Percentiles rank a stretch among this genome's conserved stretches.
These are phyloP conservation scores for Scorias spongiosa DNA, from an alignment of 2,329 filamentous ascomycete genomes.

Conservation along the genomic window DNA sequence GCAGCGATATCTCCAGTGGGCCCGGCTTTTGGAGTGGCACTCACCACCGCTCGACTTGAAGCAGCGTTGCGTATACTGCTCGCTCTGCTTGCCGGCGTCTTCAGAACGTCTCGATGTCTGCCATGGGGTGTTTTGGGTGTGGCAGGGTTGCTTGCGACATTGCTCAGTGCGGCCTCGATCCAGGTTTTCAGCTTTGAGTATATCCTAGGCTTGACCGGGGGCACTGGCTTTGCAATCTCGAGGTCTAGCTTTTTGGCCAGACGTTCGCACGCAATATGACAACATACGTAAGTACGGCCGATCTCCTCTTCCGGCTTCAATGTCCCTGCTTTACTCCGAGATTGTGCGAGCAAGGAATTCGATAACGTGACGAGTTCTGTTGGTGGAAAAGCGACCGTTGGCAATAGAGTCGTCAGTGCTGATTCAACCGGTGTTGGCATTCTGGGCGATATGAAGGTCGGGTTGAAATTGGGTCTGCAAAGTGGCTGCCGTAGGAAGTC, in stretches of 20 bases:
- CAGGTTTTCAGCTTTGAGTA: constrained; percentile 77
- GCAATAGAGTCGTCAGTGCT: constrained; percentile 57
- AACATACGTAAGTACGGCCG: constrained; percentile 69
- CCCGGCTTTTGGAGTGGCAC: not conserved
- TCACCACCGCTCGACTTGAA: not conserved
- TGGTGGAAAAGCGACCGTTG: constrained; percentile 55
- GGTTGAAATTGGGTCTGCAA: too few relatives aligned
- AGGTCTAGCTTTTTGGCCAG: constrained; percentile 63
- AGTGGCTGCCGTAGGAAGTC: too few relatives aligned
- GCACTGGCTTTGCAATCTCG: constrained; percentile 57
- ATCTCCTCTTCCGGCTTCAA: constrained; percentile 79
- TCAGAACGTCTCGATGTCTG: not conserved
- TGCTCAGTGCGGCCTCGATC: constrained; percentile 53
- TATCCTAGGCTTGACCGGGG: constrained; percentile 62
- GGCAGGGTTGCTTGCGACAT: constrained; percentile 12
- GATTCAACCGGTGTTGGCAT: constrained; percentile 65
- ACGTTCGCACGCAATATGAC: constrained; percentile 79
- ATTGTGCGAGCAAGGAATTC: constrained; percentile 62
- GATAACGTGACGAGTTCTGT: constrained; percentile 55
- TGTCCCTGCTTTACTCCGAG: constrained; percentile 57
- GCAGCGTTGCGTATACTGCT: not conserved
- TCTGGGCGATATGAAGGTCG: too few relatives aligned
- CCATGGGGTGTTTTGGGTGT: constrained; percentile 9
- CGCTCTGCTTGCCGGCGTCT: constrained; percentile 1
- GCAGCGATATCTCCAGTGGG: not conserved